phyloP scores from a whole-genome alignment of 441 rosid species.

The Biscutella laevigata region DNA sequence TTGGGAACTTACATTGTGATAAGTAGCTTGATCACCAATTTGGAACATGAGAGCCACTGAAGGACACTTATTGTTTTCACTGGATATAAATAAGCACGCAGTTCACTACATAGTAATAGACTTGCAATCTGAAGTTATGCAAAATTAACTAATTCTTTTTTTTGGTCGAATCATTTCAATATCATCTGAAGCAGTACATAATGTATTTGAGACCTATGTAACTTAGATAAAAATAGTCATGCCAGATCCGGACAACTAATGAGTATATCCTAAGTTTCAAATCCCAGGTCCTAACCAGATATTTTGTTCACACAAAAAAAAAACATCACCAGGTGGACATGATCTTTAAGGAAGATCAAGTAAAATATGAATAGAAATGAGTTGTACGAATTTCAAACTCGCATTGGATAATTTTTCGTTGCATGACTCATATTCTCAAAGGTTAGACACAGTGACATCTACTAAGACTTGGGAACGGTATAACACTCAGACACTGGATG shows the following conservation, averaged over 20 bases:
- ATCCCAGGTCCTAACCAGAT: not conserved
- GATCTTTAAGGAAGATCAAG: not conserved
- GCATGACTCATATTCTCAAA: not conserved
- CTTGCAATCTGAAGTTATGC: not conserved
- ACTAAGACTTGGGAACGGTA: not conserved
- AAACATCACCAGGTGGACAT: not conserved
- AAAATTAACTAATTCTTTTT: not conserved
- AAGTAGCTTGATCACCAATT: conserved; percentile 77
- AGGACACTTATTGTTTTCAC: conserved; percentile 67
- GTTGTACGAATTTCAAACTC: conserved; percentile 1
- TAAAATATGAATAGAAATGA: not conserved
- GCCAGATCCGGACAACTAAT: not conserved
- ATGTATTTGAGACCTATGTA: not conserved
- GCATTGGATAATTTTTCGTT: not conserved
- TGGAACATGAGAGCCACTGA: conserved; percentile 90
- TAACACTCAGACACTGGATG: not conserved
- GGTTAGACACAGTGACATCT: not conserved
- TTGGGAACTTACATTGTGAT: conserved; percentile 53
- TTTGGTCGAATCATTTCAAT: not conserved
- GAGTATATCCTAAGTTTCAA: conserved; percentile 1
- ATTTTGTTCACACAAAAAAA: not conserved
- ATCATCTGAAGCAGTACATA: conserved; percentile 11
- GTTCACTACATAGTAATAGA: conserved; percentile 18
- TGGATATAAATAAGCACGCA: conserved; percentile 38
- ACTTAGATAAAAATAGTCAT: conserved; percentile 3